Evolutionary conservation across 306 rosid genomes (phyloP), one percentile per base, ranked within the genome.

Genomic region (Chamaecrista fasciculata): DNA sequence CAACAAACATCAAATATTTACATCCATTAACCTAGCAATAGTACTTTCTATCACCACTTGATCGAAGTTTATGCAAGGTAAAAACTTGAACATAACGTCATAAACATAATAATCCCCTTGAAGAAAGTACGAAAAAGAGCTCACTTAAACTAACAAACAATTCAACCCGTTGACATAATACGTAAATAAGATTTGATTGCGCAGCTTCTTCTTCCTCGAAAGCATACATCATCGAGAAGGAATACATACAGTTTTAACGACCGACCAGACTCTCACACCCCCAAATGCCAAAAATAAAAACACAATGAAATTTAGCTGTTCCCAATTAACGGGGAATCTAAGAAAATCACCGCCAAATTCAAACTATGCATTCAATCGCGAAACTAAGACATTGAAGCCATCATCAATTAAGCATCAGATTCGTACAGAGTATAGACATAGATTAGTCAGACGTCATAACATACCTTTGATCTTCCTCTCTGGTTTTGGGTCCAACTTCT

Each of bases 391-490:
- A n/a, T 20, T 5, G 36, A 33, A 67, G 26, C 31, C 21, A 40
- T 3, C 19, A 40, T 40, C 33, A 23, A 23, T 33, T 12, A 62
- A 2, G 3, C 19, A 21, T 12, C 16, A 57, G 52, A 40, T 24
- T 42, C 6, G 11, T 23, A 12, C 6, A 8, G 2, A 62, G 58
- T 23, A 24, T 8, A 63, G 24, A 2, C 4, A 25, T 7, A 4
- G 8, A 63, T 40, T 42, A 24, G 8, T 26, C 21, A 9, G 51
- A 25, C 7, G 0, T n/a, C 51, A 2, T 42, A 63, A 8, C 51
- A 2, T 42, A 63, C 69, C 69, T 63, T 42, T 8, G 53, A 42
- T 63, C 69, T 46, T 24, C 52, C 52, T 24, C 52, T 1, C 52
- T 14, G 39, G 52, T 51, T 18, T 62, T 21, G 36, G 23, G 52